Evolutionary conservation across 2,329 filamentous ascomycete species (phyloP), one percentile per base, ranked within the genome.

Genomic region (Ilyonectria destructans): DNA sequence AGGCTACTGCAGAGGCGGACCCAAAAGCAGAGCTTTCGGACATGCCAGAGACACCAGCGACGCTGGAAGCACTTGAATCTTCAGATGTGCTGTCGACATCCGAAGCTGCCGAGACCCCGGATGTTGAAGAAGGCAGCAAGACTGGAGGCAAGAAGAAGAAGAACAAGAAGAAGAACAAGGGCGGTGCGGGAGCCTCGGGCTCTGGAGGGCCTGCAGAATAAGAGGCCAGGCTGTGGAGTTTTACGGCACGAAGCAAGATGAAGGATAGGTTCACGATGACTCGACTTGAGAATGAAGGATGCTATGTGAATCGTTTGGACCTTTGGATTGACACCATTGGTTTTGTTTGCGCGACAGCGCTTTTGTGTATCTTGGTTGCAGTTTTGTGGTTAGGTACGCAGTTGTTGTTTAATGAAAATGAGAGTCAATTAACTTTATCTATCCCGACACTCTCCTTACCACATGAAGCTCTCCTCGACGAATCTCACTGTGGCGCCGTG

Each of bases 161-260:
- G 60, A 74, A 74, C 52, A 69, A 70, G 49, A 76, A 76, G 66
- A 78, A 77, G 70, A 73, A 60, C 2, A 70, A 75, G 61, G 74
- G 72, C 6, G 58, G 54, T 21, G 45, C 61, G 43, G 61, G 65
- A 49, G 23, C 46, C 19, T 43, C 58, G 12, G 35, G 65, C 19
- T 35, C 70, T 15, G 66, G 63, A 29, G 69, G 67, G 19, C 54
- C 71, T 31, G 64, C 62, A 26, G 64, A 49, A 54, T 74, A 75
- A 57, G 56, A 23, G 7, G 21, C 29, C n/a, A 29, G 48, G 49
- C 31, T 62, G 45, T 15, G 13, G 33, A 49, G 45, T 40, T 40
- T 23, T 48, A 35, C 62, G 29, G 60, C 26, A 29, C n/a, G 40
- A 31, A 46, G 33, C 10, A 54, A 10, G 12, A 54, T 4, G 49